Conservation (phyloP, 805 yeast genomes). For the Yamadazyma philogaea region DNA sequence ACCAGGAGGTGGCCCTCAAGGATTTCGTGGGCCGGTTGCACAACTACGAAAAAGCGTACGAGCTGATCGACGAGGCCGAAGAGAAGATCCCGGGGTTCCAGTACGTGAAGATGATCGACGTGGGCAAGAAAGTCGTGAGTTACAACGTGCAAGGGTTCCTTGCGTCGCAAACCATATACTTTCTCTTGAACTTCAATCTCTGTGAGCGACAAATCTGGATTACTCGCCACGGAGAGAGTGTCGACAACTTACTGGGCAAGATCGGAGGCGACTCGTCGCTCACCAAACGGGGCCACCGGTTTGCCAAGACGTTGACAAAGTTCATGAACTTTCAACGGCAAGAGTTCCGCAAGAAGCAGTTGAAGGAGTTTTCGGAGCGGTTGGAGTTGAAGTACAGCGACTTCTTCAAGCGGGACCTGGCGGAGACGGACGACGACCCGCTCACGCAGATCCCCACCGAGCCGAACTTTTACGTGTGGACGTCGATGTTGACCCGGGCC, state of each 20-base stretch:
- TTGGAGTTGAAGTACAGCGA: conserved; percentile 40
- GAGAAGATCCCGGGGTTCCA: conserved; percentile 68
- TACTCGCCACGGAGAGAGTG: conserved; percentile 91
- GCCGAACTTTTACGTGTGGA: conserved; percentile 86
- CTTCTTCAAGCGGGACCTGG: conserved; percentile 5
- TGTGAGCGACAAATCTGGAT: conserved; percentile 91
- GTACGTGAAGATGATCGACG: conserved; percentile 93
- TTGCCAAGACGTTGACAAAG: conserved; percentile 66
- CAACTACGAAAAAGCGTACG: conserved; percentile 87
- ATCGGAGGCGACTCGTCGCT: conserved; percentile 90
- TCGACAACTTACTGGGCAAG: conserved; percentile 77
- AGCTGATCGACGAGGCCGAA: conserved; percentile 80
- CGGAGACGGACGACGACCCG: conserved; percentile 19
- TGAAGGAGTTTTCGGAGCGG: conserved; percentile 49
- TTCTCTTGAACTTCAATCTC: conserved; percentile 82
- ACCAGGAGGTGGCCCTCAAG: conserved; percentile 68
- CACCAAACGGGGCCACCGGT: conserved; percentile 74
- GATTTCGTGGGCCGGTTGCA: conserved; percentile 80
- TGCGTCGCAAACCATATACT: conserved; percentile 91
- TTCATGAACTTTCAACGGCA: conserved; percentile 71
- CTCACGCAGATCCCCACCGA: conserved; percentile 43
- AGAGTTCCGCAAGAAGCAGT: conserved; percentile 63
- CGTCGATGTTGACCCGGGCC: conserved; percentile 79
- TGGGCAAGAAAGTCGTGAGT: conserved; percentile 90
- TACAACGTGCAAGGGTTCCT: conserved; percentile 83